A percentile compares a stretch with the other conserved stretches of the same genome.
phyloP scores from a whole-genome alignment of 495 filamentous ascomycete genomes.

The Pseudevernia furfuracea region DNA sequence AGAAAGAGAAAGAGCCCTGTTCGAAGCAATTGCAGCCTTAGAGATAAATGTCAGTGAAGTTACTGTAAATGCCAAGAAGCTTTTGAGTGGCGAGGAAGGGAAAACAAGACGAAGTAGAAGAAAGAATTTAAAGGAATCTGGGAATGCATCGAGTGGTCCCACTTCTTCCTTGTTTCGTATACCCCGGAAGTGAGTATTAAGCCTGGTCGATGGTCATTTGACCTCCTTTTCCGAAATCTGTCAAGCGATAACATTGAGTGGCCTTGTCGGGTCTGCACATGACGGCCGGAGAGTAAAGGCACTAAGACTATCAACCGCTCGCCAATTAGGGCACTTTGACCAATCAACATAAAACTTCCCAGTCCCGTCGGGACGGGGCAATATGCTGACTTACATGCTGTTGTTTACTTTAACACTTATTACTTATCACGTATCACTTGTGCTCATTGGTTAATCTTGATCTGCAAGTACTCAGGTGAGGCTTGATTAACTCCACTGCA shows the following conservation, averaged over 20 bases:
- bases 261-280: neutral
- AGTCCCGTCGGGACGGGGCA: too few species aligned
- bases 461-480: neutral
- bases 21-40: neutral
- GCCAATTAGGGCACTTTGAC: neutral
- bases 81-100: neutral
- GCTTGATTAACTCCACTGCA: too few species aligned
- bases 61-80: neutral
- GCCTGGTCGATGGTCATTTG: neutral
- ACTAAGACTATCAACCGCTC: neutral
- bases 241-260: neutral
- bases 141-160: neutral
- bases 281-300: neutral
- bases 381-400: too few species aligned
- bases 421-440: neutral
- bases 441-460: neutral
- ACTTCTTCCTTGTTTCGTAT: neutral
- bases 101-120: too few species aligned
- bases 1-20: neutral
- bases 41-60: neutral
- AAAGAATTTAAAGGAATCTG: neutral
- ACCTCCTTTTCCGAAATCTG: neutral
- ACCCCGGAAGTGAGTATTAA: neutral
- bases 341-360: too few species aligned
- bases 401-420: neutral